These are phyloP conservation scores for Gonapodya sp. DNA, from an alignment of 192 early-diverging fungal species.

Conservation along the genomic window DNA sequence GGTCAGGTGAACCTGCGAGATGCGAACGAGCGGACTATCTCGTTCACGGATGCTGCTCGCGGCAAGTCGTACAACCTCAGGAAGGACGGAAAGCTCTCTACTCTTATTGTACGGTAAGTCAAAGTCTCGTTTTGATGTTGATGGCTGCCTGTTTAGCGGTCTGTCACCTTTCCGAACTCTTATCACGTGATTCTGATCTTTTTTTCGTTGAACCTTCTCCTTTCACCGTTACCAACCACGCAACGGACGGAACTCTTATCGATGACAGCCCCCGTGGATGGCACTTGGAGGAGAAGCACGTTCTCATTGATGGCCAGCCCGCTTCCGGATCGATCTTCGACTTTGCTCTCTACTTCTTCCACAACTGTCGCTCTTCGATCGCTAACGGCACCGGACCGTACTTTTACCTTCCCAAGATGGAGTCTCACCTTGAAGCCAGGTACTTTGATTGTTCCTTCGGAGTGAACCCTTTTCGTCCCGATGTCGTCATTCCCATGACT, in stretches of 20 bases:
- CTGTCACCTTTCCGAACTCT: neutral
- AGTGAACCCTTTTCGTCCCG: neutral
- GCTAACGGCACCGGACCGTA: slow-evolving; percentile 88
- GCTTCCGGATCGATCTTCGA: slow-evolving; percentile 95
- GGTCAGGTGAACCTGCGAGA: slow-evolving; percentile 94
- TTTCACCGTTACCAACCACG: neutral
- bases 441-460: neutral
- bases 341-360: slow-evolving; percentile 98
- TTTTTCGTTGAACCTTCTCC: neutral
- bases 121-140: neutral
- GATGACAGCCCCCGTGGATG: slow-evolving; percentile 80
- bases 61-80: slow-evolving; percentile 92
- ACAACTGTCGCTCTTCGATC: slow-evolving; percentile 81
- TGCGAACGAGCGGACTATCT: slow-evolving; percentile 77
- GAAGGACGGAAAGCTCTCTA: slow-evolving; percentile 81
- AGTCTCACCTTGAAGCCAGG: slow-evolving; percentile 87
- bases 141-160: slow-evolving; percentile 9
- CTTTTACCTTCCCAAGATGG: slow-evolving; percentile 99
- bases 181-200: neutral
- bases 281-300: slow-evolving; percentile 96
- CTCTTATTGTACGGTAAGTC: slow-evolving; percentile 72
- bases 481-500: neutral
- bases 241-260: slow-evolving; percentile 1
- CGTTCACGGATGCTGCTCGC: slow-evolving; percentile 67
- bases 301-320: slow-evolving; percentile 84